Conservation (phyloP, 257 asterid genomes). For the Solanum sejunctum region DNA sequence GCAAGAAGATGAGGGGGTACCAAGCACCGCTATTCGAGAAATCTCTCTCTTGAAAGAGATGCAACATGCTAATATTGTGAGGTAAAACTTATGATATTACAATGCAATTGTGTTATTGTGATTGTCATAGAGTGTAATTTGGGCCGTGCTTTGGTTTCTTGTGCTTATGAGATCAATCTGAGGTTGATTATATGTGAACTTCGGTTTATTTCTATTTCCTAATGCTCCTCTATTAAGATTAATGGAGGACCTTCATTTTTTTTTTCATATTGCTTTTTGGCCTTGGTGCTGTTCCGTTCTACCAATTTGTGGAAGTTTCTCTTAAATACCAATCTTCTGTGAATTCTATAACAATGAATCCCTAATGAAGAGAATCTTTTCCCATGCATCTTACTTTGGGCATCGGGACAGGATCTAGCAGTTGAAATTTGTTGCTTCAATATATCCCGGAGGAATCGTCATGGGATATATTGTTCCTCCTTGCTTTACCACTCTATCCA, state of each 20-base stretch:
- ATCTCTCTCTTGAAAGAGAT: conserved; percentile 95
- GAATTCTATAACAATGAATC: background rate
- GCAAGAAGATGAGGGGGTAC: conserved; percentile 99
- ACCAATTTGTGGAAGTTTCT: background rate
- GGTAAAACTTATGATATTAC: conserved; percentile 21
- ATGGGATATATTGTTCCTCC: background rate
- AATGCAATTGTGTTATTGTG: background rate
- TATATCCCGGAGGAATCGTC: background rate
- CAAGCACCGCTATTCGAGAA: conserved; percentile 95
- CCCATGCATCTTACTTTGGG: background rate
- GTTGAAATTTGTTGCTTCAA: background rate
- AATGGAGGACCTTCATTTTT: background rate
- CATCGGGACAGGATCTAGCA: background rate
- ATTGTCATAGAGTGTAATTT: background rate
- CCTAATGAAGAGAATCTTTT: background rate
- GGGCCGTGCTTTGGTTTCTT: background rate
- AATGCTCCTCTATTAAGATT: background rate
- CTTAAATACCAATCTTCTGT: background rate
- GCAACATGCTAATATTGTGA: conserved; percentile 91
- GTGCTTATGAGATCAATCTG: background rate
- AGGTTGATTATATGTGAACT: background rate
- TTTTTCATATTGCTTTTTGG: background rate
- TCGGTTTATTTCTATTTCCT: background rate
- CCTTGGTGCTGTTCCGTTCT: background rate
- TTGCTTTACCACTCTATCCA: background rate